Base-by-base conservation (phyloP, 768 basidiomycete species). In the Russula ochroleuca region DNA sequence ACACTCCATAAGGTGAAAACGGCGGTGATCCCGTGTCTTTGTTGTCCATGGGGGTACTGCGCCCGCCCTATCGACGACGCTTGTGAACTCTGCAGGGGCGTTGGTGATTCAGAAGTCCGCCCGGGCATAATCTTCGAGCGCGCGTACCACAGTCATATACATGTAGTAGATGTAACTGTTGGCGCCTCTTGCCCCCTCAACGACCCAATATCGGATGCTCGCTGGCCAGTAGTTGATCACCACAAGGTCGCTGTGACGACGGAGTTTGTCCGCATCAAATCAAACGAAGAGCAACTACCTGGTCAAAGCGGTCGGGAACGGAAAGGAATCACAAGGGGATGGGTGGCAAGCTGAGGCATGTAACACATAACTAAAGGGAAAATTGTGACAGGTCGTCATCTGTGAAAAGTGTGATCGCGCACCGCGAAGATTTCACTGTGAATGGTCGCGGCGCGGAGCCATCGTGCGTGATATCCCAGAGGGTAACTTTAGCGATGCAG, bases 181-280 rank as follows among this genome's bases (percentile, higher is more conserved):
- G 45, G 40, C 19, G n/a, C 50, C 45, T 51, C 41, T 23, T 58
- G n/a, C 33, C 8, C 33, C 43, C 37, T 38, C 41, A 13, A 23
- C 19, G 75, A 15, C 21, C n/a, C 23, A 13, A 64, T 70, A 78
- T 9, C 72, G 72, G 17, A 71, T 71, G 49, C 61, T 73, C 11
- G 64, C 72, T 0, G 75, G 76, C 7, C 72, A 73, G 62, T 64
- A 62, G 5, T 70, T 76, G 31, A 66, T 74, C 33, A 71, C 74
- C 13, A 74, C 75, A n/a, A 69, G 74, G 15, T 73, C 73, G 13
- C 67, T 70, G 33, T 59, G 19, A 47, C 51, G 28, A 38, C n/a
- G 62, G 48, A 77, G 76, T 61, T 71, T 71, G 37, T 63, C 70
- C 25, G 9, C 11, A 19, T 33, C 33, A 13, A 37, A 35, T 43